Evolutionary conservation across 148 eudicot genomes (phyloP).

Genomic region (Rhododendron williamsianum): DNA sequence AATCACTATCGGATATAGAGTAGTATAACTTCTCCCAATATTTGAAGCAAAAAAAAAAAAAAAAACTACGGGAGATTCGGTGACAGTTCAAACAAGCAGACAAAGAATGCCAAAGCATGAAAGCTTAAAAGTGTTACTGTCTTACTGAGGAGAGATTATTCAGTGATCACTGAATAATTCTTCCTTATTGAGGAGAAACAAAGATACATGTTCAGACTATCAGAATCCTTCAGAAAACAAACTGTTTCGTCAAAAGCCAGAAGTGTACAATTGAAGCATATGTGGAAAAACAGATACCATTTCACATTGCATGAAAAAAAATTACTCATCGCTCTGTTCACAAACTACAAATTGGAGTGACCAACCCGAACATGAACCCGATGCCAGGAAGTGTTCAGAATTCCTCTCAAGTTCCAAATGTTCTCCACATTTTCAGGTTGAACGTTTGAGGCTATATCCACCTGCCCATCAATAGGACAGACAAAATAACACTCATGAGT

Average conservation of each 20-base stretch:
- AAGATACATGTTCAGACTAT: neutral
- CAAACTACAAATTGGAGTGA: neutral
- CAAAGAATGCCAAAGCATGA: neutral
- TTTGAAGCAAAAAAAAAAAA: too few species aligned
- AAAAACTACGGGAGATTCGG: neutral
- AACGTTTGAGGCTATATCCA: constrained; percentile 76
- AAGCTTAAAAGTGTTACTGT: neutral
- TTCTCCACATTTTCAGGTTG: constrained; percentile 76
- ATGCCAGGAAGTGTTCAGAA: constrained; percentile 96
- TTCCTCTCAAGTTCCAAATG: constrained; percentile 92
- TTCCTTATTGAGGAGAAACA: neutral
- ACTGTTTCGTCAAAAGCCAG: neutral
- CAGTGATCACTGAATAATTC: neutral
- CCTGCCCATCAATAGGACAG: constrained; percentile 33
- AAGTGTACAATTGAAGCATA: neutral
- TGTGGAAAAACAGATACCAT: neutral
- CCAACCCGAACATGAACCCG: constrained; percentile 57
- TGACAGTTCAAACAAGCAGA: neutral
- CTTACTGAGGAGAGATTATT: neutral
- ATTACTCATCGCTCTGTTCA: neutral
- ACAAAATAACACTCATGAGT: neutral
- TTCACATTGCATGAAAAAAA: neutral
- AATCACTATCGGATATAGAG: neutral
- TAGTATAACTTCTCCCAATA: neutral
- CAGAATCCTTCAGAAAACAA: neutral